Evolutionary conservation across 768 basidiomycete species (phyloP), one percentile per base, ranked within the genome.

Genomic region (Pleurotus ostreatus): DNA sequence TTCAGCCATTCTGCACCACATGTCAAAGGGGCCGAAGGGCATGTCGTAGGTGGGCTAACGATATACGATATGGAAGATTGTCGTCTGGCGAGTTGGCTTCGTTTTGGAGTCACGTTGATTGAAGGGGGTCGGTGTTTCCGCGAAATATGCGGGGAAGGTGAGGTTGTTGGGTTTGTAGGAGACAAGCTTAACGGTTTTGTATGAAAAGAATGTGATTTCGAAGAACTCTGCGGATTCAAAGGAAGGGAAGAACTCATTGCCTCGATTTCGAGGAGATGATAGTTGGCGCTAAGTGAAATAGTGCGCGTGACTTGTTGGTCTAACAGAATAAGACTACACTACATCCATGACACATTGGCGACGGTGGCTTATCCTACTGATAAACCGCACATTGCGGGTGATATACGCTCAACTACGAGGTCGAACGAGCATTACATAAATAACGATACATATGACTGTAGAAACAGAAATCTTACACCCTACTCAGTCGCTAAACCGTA

Each of bases 31-130:
- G 18, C 38, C 15, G 51, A 53, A 20, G 38, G 39, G 22, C n/a
- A 53, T 40, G 51, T 53, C 12, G 39, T 20, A 2, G 51, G 39
- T 15, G 51, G 51, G 51, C 51, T 53, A 20, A 53, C 51, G 18
- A 53, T 53, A 15, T 53, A 53, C 16, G 51, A 53, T 53, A 53
- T 53, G 15, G 51, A 53, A 40, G 51, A 53, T 38, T 53, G 51
- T 40, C 51, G 51, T 13, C 51, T 37, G 4, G 51, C 37, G 7
- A 18, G n/a, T 22, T 16, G 34, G 6, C 11, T 26, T 49, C 25
- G 51, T 22, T 25, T 53, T 11, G 8, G 13, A 8, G 51, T 40
- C 8, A 53, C 39, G 39, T 43, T 43, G 51, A 53, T 53, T 12
- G 51, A 53, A 53, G 51, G 51, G 8, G 51, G 51, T 16, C 51